Base-by-base conservation (phyloP, 1,284 basidiomycete genomes). In the Moniliella sp. region DNA sequence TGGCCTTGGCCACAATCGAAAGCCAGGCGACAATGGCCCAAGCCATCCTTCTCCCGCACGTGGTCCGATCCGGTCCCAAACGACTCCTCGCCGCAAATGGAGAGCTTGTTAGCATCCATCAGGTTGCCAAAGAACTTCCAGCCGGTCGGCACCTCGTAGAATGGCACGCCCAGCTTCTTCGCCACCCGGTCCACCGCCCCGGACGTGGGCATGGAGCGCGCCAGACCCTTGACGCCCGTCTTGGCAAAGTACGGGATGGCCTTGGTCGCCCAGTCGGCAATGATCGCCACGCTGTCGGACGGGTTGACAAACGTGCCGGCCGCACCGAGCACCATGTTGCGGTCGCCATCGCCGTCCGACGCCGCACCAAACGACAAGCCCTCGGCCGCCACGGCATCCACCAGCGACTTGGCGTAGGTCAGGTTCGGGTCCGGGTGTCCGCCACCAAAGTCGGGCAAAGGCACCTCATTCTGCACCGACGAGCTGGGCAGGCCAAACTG, bases 111-210 rank as follows among this genome's bases (percentile, higher is more conserved):
- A 27, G 91, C 88, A 62, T 97, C 88, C 88, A 97, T 97, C 45
- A 97, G 69, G 67, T 97, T 97, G 33, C 88, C 91, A 59, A 97
- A 97, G 73, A 97, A 97, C 66, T 97, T 97, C 88, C 83, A 93
- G 35, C 88, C 81, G 18, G 88, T 97, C 3, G 88, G 88, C n/a
- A 94, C 86, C 62, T 94, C 88, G 57, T 93, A 93, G 61, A 74
- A 75, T 62, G 91, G 81, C 36, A 88, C 64, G 12, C 77, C 77
- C 66, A 82, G 86, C 62, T 76, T 79, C 69, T 86, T 73, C 11
- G 88, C 91, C 13, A 97, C 88, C 16, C 83, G 71, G 65, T 97
- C 91, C 58, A 97, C 84, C 15, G 91, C 88, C 42, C 81, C 88
- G 55, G 76, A 79, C 0, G 88, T 97, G 4, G 91, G 88, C 88